phyloP scores from a whole-genome alignment of 371 early-diverging fungal genomes.

The Syncephalastrum contaminatum region DNA sequence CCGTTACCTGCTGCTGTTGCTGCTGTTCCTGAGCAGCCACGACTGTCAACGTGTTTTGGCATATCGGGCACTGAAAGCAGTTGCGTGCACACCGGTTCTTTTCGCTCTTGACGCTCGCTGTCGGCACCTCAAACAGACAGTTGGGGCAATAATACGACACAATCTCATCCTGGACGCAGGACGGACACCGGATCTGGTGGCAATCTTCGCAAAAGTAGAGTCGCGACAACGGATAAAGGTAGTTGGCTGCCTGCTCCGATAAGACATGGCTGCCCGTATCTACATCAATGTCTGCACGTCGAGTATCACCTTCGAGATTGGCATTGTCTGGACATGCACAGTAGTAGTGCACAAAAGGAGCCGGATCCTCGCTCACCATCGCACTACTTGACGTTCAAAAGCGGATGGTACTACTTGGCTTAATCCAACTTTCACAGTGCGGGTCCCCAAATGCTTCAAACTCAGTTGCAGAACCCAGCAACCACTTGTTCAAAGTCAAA shows the following conservation, averaged over 20 bases:
- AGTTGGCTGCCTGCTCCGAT: slow-evolving; percentile 40
- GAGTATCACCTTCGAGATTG: too few relatives aligned
- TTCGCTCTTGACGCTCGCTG: slow-evolving; percentile 92
- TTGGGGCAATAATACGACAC: slow-evolving; percentile 93
- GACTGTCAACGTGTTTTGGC: slow-evolving; percentile 81
- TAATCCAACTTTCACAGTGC: too few relatives aligned
- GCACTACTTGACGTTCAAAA: too few relatives aligned
- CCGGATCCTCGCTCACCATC: background rate
- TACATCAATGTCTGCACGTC: background rate
- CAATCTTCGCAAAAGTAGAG: slow-evolving; percentile 91
- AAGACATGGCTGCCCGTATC: slow-evolving; percentile 33
- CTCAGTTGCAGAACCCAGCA: too few relatives aligned
- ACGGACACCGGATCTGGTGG: slow-evolving; percentile 75
- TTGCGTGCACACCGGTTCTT: slow-evolving; percentile 93
- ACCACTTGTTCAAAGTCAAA: too few relatives aligned
- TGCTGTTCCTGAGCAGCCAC: slow-evolving; percentile 60
- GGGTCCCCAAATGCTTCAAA: too few relatives aligned
- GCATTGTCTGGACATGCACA: slow-evolving; percentile 41
- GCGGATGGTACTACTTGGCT: too few relatives aligned
- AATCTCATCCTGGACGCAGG: slow-evolving; percentile 83
- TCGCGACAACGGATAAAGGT: slow-evolving; percentile 63
- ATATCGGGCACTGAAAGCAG: slow-evolving; percentile 93
- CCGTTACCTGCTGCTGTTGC: slow-evolving; percentile 20
- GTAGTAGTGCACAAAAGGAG: slow-evolving; percentile 54
- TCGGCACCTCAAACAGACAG: slow-evolving; percentile 92